Base-by-base conservation (phyloP, 371 early-diverging fungal species). In the Rhizopus arrhizus region DNA sequence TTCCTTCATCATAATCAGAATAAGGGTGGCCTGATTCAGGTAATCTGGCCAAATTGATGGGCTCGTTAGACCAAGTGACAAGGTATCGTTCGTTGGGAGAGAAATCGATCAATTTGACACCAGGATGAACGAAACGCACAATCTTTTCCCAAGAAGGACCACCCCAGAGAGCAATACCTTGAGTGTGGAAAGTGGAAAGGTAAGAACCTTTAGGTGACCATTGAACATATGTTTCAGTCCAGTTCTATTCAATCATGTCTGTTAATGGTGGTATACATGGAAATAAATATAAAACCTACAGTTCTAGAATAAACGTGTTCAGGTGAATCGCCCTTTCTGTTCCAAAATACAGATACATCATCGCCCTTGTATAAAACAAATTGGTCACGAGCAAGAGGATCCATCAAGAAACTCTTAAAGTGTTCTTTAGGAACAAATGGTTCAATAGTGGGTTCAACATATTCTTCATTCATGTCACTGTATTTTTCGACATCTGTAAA, bases 131-230 rank as follows among this genome's bases (percentile, higher is more conserved):
- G 66, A 97, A 96, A 33, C 95, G 91, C 62, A 88, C 84, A 63
- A 97, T 91, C 80, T 92, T 90, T 65, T 86, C 84, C 91, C 91
- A 96, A 43, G 88, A 86, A n/a, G 91, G 86, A 35, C 97, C 97
- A 70, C 99, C 97, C 97, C 97, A 99, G 58, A 99, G 85, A 28
- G 86, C 95, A 53, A 97, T 87, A 64, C 98, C 98, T 74, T 91
- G 95, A 57, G 87, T 85, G 74, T 98, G 98, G 85, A 95, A 85
- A 36, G 97, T 95, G 46, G 91, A 85, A 53, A 99, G 83, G 74
- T 93, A 99, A 29, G 93, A 91, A 53, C 99, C 98, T 34, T 84
- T 80, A 12, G 98, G 94, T 10, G 97, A 96, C 97, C 98, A 98
- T 71, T 90, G 83, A 41, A 95, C 89, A 70, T 94, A 94, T 46